Evolutionary conservation across 2,329 filamentous ascomycete genomes (phyloP), one percentile per base, ranked within the genome.

Genomic region (Penicillium frequentans): DNA sequence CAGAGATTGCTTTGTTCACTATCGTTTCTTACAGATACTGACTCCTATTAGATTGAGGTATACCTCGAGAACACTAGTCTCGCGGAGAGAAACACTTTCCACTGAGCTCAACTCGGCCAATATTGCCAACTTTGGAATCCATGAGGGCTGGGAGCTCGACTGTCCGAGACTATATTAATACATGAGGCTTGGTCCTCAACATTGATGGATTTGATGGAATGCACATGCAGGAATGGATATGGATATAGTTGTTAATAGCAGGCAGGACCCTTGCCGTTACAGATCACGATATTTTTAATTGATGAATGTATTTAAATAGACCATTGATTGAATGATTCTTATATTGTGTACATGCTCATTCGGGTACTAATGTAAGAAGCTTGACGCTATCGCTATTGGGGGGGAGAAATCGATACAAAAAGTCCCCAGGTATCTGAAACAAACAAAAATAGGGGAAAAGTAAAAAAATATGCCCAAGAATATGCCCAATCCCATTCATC

Each of bases 351-450:
- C 64, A 66, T 66, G 49, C 24, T 58, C 52, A 59, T 66, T 63
- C 54, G 37, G 51, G 27, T 54, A 52, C 57, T 50, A 53, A 39
- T 62, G 47, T 56, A 58, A 58, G 45, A 62, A 58, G 51, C 57
- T 52, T 61, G 55, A 49, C 56, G 60, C 48, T 64, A 65, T 61
- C 60, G 64, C 63, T 66, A 64, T 64, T 53, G 52, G 24, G 24
- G 24, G 24, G 6, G 3, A 19, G 3, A 56, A 55, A 55, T 37
- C 42, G 39, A 56, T 52, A 48, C 43, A 56, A 49, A 49, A 56
- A 56, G 64, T 61, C 64, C 58, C 58, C 52, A 67, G 63, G 63
- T 65, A 67, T 68, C 63, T 63, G 52, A 57, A 60, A 64, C 59
- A 58, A 52, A 54, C 52, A 60, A 43, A 59, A 59, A 54, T 29